Percentiles rank a stretch among this genome's conserved stretches.
These are phyloP conservation scores for Saccharomycopsis crataegensis DNA, from an alignment of 1,139 yeast species.

Conservation along the genomic window DNA sequence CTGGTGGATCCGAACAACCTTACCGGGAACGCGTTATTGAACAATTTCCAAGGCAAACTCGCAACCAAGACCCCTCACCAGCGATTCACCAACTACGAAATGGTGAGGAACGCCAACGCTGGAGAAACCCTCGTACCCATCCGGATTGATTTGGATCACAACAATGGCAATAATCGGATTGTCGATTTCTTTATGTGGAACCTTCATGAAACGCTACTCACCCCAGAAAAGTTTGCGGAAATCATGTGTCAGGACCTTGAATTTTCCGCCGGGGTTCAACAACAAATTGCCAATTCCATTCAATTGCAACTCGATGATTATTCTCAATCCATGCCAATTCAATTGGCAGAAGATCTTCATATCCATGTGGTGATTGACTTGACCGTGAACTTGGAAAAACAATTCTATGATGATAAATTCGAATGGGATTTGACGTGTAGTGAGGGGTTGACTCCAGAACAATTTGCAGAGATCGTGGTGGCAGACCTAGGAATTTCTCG, in stretches of 20 bases:
- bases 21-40: slow-evolving; percentile 20
- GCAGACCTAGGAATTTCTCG: slow-evolving; percentile 76
- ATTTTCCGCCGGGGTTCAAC: slow-evolving; percentile 54
- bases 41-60: slow-evolving; percentile 29
- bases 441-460: slow-evolving; percentile 58
- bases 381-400: slow-evolving; percentile 77
- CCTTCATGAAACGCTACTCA: slow-evolving; percentile 62
- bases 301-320: slow-evolving; percentile 76
- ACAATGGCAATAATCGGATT: slow-evolving; percentile 45
- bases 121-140: slow-evolving; percentile 65
- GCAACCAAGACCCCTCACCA: slow-evolving; percentile 33
- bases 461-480: slow-evolving; percentile 75
- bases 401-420: slow-evolving; percentile 82
- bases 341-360: slow-evolving; percentile 55
- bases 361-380: slow-evolving; percentile 73
- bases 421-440: slow-evolving; percentile 76
- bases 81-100: slow-evolving; percentile 23
- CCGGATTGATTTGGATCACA: slow-evolving; percentile 65
- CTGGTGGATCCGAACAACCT: slow-evolving; percentile 21
- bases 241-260: slow-evolving; percentile 80
- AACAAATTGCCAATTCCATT: slow-evolving; percentile 64
- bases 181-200: slow-evolving; percentile 91
- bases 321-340: slow-evolving; percentile 49
- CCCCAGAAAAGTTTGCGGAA: slow-evolving; percentile 80
- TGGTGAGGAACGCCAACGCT: slow-evolving; percentile 28